Base-by-base conservation (phyloP, 225 moss, liverwort and hornwort species). In the Thuidium tamariscinum region DNA sequence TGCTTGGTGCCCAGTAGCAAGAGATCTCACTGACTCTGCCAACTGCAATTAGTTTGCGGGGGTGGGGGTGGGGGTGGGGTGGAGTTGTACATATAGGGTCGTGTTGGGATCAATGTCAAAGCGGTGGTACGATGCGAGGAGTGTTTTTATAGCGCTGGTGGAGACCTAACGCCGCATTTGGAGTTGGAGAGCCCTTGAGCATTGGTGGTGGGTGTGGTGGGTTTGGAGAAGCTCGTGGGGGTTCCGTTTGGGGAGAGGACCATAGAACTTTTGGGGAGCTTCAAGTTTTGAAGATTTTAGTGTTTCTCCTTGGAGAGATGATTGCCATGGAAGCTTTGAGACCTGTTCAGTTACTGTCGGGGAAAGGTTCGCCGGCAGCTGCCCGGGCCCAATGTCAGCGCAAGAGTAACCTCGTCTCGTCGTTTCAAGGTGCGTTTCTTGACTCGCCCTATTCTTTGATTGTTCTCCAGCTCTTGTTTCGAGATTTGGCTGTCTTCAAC, bases 271-370 rank as follows among this genome's bases (percentile, higher is more conserved):
- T 25, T 1, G 55, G 76, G 36, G 21, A 56, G 55, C 2, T 83
- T 73, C 60, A 60, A 69, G 27, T 73, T 65, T 41, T 25, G 80
- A 22, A 22, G 42, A 42, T 41, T 39, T 27, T 14, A 48, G 46
- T 19, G 23, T 17, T 60, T 67, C 46, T 32, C 42, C 37, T 59
- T 6, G 83, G 79, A 80, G 72, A 84, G 84, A 87, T 87, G 87
- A 63, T 87, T 76, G 84, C 77, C 37, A 76, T 90, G 87, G 87
- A 85, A 70, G 77, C 84, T 44, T 36, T 81, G 84, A 77, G 90
- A 62, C 84, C 84, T 63, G 87, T 70, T 62, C 81, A 84, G 70
- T 81, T 75, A 26, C 64, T 86, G 15, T 64, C 78, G 22, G 69
- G 83, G 15, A 77, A 42, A 29, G 54, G n/a, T 60, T 27, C 87